phyloP scores from a whole-genome alignment of 495 filamentous ascomycete genomes.

The Aspergillus affinis region DNA sequence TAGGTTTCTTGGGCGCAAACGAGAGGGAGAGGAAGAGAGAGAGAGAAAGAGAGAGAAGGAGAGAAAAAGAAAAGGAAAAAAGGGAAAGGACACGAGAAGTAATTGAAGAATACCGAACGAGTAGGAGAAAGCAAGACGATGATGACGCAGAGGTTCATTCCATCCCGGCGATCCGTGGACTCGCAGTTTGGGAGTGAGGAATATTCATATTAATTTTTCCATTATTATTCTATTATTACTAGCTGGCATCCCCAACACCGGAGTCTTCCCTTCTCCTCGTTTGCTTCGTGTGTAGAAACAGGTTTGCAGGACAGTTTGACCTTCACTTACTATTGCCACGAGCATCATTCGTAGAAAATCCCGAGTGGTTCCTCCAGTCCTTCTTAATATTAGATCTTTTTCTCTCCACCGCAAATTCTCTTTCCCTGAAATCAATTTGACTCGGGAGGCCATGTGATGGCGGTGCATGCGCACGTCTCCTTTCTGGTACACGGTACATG shows the following conservation, averaged over 20 bases:
- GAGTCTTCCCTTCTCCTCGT: neutral
- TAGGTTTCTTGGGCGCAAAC: conserved; percentile 16
- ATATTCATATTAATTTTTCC: neutral
- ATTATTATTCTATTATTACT: neutral
- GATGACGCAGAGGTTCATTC: conserved; percentile 23
- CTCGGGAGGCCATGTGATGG: too few species aligned
- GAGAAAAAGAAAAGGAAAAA: conserved; percentile 6
- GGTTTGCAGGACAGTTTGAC: neutral
- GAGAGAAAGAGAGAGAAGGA: conserved; percentile 6
- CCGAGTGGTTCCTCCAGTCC: neutral
- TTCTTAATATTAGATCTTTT: neutral
- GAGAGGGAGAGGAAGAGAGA: conserved; percentile 3
- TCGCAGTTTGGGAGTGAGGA: neutral
- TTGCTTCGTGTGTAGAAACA: neutral
- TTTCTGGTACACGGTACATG: too few species aligned
- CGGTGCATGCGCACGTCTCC: neutral
- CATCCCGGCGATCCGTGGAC: conserved; percentile 13
- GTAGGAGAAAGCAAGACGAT: neutral
- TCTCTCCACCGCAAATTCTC: neutral
- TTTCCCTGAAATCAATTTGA: too few species aligned
- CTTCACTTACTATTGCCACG: neutral
- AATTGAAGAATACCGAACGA: conserved; percentile 8
- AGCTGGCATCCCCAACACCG: neutral
- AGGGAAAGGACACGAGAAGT: conserved; percentile 3
- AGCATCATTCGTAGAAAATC: neutral